Evolutionary conservation across 176 grass and related monocot species (phyloP).

Genomic region (Ensete glaucum): DNA sequence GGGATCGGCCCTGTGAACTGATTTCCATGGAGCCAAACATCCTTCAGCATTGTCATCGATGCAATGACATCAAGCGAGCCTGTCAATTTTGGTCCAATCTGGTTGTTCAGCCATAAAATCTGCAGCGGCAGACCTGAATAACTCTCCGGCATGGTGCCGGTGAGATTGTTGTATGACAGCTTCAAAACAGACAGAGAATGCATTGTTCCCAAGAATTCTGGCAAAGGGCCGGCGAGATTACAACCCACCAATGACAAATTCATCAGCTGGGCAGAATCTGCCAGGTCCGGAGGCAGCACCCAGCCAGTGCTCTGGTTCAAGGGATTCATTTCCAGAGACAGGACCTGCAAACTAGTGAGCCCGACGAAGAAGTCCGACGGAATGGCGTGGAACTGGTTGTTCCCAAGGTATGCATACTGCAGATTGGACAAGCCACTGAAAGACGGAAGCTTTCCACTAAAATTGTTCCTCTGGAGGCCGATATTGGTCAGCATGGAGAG

Average conservation of each 20-base stretch:
- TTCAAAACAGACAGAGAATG: conserved; percentile 32
- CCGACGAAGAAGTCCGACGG: conserved; percentile 58
- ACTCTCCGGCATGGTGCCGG: conserved; percentile 34
- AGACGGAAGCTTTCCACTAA: conserved; percentile 51
- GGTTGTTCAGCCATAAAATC: conserved; percentile 81
- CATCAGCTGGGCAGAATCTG: conserved; percentile 31
- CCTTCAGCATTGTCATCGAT: background rate
- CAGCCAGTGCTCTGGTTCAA: conserved; percentile 44
- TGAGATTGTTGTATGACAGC: conserved; percentile 65
- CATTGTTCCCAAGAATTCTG: conserved; percentile 35
- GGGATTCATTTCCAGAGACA: conserved; percentile 45
- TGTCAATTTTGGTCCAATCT: conserved; percentile 29
- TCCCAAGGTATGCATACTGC: conserved; percentile 46
- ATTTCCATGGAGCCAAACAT: background rate
- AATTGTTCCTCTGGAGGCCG: conserved; percentile 63
- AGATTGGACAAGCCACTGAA: conserved; percentile 39
- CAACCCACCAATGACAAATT: conserved; percentile 29
- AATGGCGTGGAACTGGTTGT: conserved; percentile 57
- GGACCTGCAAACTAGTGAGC: conserved; percentile 25
- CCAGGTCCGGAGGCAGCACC: conserved; percentile 28
- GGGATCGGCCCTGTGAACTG: background rate
- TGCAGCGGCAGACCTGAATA: conserved; percentile 33
- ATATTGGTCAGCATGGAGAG: conserved; percentile 44
- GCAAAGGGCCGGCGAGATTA: conserved; percentile 38
- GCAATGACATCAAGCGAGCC: conserved; percentile 22